These are phyloP conservation scores for Furcasterigmium furcatum DNA, from an alignment of 2,329 filamentous ascomycete species.

Conservation along the genomic window DNA sequence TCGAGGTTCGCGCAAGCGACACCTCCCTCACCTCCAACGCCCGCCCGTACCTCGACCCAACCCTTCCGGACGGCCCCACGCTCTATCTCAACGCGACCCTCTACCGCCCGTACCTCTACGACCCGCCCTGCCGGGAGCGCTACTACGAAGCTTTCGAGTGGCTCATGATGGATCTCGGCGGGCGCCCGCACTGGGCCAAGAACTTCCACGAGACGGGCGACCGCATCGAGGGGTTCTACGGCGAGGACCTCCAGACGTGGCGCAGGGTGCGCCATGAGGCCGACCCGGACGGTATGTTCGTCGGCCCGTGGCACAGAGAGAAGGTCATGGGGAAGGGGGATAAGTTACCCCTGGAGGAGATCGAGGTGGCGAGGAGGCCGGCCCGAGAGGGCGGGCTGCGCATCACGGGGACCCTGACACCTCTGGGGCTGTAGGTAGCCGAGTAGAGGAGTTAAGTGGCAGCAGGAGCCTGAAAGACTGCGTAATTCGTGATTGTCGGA, in stretches of 20 bases:
- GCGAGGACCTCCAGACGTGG: slow-evolving; percentile 63
- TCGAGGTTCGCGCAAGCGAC: slow-evolving; percentile 85
- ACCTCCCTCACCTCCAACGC: slow-evolving; percentile 41
- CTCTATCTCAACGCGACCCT: slow-evolving; percentile 89
- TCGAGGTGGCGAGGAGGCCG: slow-evolving; percentile 17
- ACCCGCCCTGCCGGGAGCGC: slow-evolving; percentile 70
- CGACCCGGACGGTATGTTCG: slow-evolving; percentile 82
- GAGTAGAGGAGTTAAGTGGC: too few species aligned
- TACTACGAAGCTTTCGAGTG: slow-evolving; percentile 92
- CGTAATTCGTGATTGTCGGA: too few species aligned
- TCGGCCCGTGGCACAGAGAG: slow-evolving; percentile 84
- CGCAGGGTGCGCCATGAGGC: slow-evolving; percentile 63
- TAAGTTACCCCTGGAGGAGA: slow-evolving; percentile 31
- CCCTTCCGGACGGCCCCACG: slow-evolving; percentile 63
- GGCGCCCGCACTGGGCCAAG: slow-evolving; percentile 88
- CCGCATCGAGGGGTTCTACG: slow-evolving; percentile 68
- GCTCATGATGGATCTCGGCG: slow-evolving; percentile 82
- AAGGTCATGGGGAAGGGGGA: slow-evolving; percentile 48
- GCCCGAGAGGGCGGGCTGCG: slow-evolving; percentile 5
- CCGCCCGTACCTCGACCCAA: slow-evolving; percentile 65
- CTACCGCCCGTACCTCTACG: slow-evolving; percentile 75
- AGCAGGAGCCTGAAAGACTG: too few species aligned
- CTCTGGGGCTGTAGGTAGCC: too few species aligned
- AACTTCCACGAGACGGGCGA: slow-evolving; percentile 67
- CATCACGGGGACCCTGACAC: neutral